phyloP scores from a whole-genome alignment of 1,284 basidiomycete genomes.

The Microbotryomycetes sp. region DNA sequence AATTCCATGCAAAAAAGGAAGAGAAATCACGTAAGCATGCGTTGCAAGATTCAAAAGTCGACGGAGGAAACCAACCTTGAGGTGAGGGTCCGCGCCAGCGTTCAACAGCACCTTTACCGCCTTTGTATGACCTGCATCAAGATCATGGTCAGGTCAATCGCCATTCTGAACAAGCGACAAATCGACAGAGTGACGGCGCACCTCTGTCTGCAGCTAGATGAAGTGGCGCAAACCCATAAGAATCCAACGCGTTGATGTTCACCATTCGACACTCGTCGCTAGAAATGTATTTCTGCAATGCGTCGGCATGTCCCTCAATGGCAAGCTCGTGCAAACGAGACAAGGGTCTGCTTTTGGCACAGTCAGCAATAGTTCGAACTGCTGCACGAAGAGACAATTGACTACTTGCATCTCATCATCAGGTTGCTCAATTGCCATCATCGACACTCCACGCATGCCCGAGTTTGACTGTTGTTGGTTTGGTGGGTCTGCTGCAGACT shows the following conservation, averaged over 20 bases:
- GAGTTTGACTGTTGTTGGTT: background rate
- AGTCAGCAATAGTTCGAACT: no score
- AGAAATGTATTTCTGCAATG: slow-evolving; percentile 50
- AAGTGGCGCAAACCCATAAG: slow-evolving; percentile 72
- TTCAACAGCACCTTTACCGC: slow-evolving; percentile 57
- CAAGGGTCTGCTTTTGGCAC: slow-evolving; percentile 14
- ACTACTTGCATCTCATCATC: slow-evolving; percentile 30
- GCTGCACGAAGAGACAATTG: no score
- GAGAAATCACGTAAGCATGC: background rate
- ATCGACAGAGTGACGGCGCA: no score
- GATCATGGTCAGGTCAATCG: no score
- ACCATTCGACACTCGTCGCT: slow-evolving; percentile 45
- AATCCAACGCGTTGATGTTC: slow-evolving; percentile 47
- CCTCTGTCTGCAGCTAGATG: slow-evolving; percentile 78
- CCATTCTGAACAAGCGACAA: background rate
- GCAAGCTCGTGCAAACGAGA: slow-evolving; percentile 57
- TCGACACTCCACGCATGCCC: slow-evolving; percentile 57
- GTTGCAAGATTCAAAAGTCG: background rate
- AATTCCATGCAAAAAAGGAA: background rate
- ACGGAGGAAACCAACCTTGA: slow-evolving; percentile 51
- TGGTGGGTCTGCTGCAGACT: no score
- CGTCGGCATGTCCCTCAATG: slow-evolving; percentile 52
- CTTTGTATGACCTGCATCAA: slow-evolving; percentile 47
- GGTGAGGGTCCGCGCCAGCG: slow-evolving; percentile 56
- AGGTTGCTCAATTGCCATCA: slow-evolving; percentile 75